A percentile compares a stretch with the other conserved stretches of the same genome.
These are phyloP conservation scores for Tulasnella sp. DNA, from an alignment of 768 basidiomycete genomes.

Conservation along the genomic window DNA sequence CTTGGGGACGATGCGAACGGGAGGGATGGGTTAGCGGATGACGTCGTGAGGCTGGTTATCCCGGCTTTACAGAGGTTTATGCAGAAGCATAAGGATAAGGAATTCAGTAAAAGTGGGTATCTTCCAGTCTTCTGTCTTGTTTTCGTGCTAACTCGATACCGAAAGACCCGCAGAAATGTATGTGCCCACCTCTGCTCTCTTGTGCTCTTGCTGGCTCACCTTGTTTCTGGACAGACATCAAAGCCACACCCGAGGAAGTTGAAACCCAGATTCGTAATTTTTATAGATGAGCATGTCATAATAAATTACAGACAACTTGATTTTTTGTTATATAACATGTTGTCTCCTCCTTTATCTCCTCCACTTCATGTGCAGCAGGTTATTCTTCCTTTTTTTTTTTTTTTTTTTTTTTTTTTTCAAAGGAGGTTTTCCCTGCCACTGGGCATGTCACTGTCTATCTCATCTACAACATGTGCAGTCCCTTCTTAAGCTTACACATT, in stretches of 20 bases:
- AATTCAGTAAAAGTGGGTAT: constrained; percentile 69
- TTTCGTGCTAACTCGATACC: neutral
- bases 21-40: constrained; percentile 49
- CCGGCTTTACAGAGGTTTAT: constrained; percentile 62
- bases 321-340: too few species aligned
- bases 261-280: constrained; percentile 55
- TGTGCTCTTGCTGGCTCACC: neutral
- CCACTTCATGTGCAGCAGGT: too few species aligned
- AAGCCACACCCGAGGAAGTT: constrained; percentile 59
- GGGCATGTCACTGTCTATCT: too few species aligned
- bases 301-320: too few species aligned
- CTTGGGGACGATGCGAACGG: constrained; percentile 52
- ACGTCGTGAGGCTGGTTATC: constrained; percentile 63
- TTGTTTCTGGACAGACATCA: constrained; percentile 48
- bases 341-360: too few species aligned
- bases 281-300: constrained; percentile 24
- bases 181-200: constrained; percentile 22
- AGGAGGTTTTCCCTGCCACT: too few species aligned
- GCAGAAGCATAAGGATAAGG: constrained; percentile 64
- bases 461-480: too few species aligned
- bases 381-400: too few species aligned
- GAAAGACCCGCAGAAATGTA: constrained; percentile 64
- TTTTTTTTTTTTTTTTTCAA: too few species aligned
- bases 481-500: too few species aligned
- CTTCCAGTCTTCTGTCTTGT: constrained; percentile 9